phyloP scores from a whole-genome alignment of 192 early-diverging fungal genomes.

The Coemansia sp. region DNA sequence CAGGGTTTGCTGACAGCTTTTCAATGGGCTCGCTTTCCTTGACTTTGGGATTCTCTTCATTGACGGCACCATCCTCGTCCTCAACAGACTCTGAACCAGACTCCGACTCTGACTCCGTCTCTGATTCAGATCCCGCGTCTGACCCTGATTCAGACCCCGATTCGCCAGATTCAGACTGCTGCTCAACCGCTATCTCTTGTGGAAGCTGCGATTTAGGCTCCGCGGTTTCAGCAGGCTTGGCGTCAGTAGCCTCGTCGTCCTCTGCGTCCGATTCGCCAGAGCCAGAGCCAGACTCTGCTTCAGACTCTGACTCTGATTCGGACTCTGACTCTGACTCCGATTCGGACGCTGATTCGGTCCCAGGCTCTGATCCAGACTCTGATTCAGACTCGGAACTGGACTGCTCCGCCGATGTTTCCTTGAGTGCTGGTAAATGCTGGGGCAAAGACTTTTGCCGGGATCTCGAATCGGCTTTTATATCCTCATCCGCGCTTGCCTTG shows the following conservation, averaged over 20 bases:
- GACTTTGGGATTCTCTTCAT: neutral
- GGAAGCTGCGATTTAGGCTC: neutral
- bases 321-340: neutral
- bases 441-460: too few species aligned
- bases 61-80: neutral
- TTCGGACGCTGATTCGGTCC: neutral
- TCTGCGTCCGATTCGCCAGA: neutral
- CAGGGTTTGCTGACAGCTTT: too few species aligned
- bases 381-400: neutral
- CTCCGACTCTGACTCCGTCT: constrained; percentile 1
- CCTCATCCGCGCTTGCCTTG: too few species aligned
- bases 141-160: neutral
- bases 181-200: neutral
- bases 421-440: too few species aligned
- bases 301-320: neutral
- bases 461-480: too few species aligned
- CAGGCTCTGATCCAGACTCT: neutral
- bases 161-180: neutral
- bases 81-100: neutral
- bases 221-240: neutral
- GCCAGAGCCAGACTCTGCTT: neutral
- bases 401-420: too few species aligned
- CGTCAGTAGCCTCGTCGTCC: neutral
- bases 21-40: too few species aligned
- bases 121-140: neutral